Evolutionary conservation across 768 basidiomycete genomes (phyloP), one percentile per base, ranked within the genome.

Genomic region (Serendipita sp.): DNA sequence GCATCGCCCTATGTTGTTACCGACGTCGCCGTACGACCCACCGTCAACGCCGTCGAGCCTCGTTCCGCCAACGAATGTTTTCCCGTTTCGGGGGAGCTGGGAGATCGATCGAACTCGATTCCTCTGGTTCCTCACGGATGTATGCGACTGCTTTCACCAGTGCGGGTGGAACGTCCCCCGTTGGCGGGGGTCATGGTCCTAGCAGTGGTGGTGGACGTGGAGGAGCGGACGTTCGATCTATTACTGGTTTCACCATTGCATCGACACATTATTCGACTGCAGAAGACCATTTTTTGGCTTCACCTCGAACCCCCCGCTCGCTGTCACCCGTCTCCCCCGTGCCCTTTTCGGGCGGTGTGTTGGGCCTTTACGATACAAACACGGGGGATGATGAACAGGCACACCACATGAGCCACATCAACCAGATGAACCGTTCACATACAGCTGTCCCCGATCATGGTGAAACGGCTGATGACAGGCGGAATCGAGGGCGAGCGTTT

Each of bases 211-310:
- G 52, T 15, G 29, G 11, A 34, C 55, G 55, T 10, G 34, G 10
- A 34, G 16, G 55, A 1, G 4, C 16, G 3, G 48, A 52, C n/a
- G 31, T 6, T 52, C 5, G 48, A 2, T 18, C 48, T 1, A 60
- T 60, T 23, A 10, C 55, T 23, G 27, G 5, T n/a, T 36, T 31
- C n/a, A 60, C 55, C 23, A 27, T 27, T 34, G 55, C 55, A 34
- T 60, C 55, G 10, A 60, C 55, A 34, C 55, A 36, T 31, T 60
- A 60, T 34, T 60, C 55, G 55, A 60, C 55, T 10, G 55, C 55
- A 10, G 27, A 31, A 27, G 55, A 60, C 23, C 33, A 60, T 34
- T 31, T 18, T 50, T 18, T 31, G 48, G 8, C 48, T 6, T 50
- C 48, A 8, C 48, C 48, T 18, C 37, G 37, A 5, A 40, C 37